Conservation (phyloP, 768 basidiomycete genomes). For the button mushroom (Agaricus bisporus) region DNA sequence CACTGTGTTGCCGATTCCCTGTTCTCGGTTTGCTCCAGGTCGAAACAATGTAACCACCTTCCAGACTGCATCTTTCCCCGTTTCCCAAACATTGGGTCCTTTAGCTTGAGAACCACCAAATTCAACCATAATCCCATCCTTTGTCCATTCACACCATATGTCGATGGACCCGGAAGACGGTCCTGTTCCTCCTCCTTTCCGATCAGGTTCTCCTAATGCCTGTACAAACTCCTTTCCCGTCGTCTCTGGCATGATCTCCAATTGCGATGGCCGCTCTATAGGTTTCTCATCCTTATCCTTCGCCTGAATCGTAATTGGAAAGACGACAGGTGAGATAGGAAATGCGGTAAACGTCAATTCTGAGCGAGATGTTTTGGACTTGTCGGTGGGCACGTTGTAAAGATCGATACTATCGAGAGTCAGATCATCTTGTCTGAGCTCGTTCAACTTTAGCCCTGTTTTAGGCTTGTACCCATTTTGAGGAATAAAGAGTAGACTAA, state of each 20-base stretch:
- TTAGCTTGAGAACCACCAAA: slow-evolving; percentile 74
- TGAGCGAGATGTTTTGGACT: slow-evolving; percentile 33
- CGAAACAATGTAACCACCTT: slow-evolving; percentile 62
- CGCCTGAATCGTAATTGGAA: slow-evolving; percentile 30
- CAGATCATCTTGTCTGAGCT: slow-evolving; percentile 40
- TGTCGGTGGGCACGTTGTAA: slow-evolving; percentile 56
- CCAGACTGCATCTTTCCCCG: slow-evolving; percentile 78
- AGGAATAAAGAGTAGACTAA: slow-evolving; percentile 77
- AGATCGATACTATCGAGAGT: slow-evolving; percentile 72
- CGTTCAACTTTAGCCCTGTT: slow-evolving; percentile 30
- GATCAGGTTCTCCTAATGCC: slow-evolving; percentile 75
- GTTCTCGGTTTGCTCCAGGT: slow-evolving; percentile 9
- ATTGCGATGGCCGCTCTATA: slow-evolving; percentile 27
- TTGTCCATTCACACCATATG: slow-evolving; percentile 92
- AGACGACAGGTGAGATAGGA: slow-evolving; percentile 45
- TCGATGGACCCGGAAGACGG: slow-evolving; percentile 81
- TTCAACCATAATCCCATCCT: slow-evolving; percentile 78
- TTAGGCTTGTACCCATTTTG: slow-evolving; percentile 55
- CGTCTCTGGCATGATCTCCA: slow-evolving; percentile 42
- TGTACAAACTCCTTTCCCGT: slow-evolving; percentile 76
- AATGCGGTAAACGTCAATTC: slow-evolving; percentile 53
- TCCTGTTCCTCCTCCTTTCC: slow-evolving; percentile 87
- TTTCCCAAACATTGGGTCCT: slow-evolving; percentile 84
- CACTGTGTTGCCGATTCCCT: not conserved
- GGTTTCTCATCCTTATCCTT: slow-evolving; percentile 32